phyloP scores from a whole-genome alignment of 2,329 filamentous ascomycete species.

The Claviceps sp. region DNA sequence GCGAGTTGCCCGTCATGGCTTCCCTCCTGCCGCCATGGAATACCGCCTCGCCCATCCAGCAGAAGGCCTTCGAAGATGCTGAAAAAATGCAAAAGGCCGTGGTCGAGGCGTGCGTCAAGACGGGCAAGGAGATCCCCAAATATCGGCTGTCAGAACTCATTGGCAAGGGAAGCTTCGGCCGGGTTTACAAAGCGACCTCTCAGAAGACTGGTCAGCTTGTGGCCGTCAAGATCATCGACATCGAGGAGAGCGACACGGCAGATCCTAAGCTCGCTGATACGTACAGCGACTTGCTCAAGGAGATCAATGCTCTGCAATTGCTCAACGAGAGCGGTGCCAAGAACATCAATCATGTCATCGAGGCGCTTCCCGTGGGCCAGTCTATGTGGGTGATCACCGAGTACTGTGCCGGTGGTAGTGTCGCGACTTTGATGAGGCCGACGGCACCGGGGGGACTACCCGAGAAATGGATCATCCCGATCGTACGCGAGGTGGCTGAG shows the following conservation, averaged over 20 bases:
- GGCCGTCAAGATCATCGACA: conserved; percentile 72
- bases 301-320: conserved; percentile 55
- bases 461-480: conserved; percentile 58
- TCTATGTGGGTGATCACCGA: conserved; percentile 83
- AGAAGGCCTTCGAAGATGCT: conserved; percentile 54
- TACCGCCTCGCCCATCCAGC: conserved; percentile 34
- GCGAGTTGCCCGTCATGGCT: conserved; percentile 19
- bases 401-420: conserved; percentile 73
- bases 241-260: conserved; percentile 60
- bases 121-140: conserved; percentile 45
- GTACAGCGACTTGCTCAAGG: conserved; percentile 56
- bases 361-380: conserved; percentile 62
- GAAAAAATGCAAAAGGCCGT: conserved; percentile 54
- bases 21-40: conserved; percentile 29
- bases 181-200: conserved; percentile 53
- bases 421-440: conserved; percentile 60
- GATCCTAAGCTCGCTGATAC: conserved; percentile 53
- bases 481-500: conserved; percentile 51
- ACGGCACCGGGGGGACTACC: conserved; percentile 50
- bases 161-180: conserved; percentile 61
- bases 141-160: conserved; percentile 62
- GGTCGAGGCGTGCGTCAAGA: conserved; percentile 45
- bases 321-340: conserved; percentile 60
- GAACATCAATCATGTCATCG: conserved; percentile 72
- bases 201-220: conserved; percentile 40